Evolutionary conservation across 768 basidiomycete genomes (phyloP), one percentile per base, ranked within the genome.

Genomic region (Pleurotus tuber-regium): DNA sequence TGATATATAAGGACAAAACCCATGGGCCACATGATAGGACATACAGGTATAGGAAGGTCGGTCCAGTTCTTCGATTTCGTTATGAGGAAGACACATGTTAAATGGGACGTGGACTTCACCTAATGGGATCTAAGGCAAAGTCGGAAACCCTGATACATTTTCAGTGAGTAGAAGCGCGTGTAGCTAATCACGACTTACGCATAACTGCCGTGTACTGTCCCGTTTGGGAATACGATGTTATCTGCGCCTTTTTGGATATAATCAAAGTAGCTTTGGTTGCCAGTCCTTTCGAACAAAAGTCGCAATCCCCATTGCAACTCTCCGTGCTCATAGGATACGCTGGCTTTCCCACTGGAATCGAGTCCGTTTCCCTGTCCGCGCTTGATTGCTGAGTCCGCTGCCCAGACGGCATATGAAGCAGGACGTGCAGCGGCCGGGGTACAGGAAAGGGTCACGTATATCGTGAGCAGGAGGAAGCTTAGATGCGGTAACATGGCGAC

Each of bases 341-440:
- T 49, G 0, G 75, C 60, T 1, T 51, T 62, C 25, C 71, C 72
- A 25, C 52, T 58, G 0, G 67, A 52, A 21, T 60, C 61, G 10
- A 73, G 59, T 3, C 75, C 74, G 57, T 76, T 71, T 2, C 75
- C 75, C 59, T 78, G 75, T 1, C 65, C 64, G 5, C 75, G 67
- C 30, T 63, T 57, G 48, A 77, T 76, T 2, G 67, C 72, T 4
- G 75, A 77, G 47, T 76, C 72, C 11, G 73, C 75, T 18, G 73
- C 72, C 74, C 74, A 78, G 2, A 67, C 61, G 10, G 74, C 72
- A 43, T 76, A 73, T 4, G 75, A 76, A 6, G 53, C 33, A 16
- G 70, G 71, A 2, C 66, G 61, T 11, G 46, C 46, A n/a, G 19
- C 29, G n/a, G 23, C 23, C n/a, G 35, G 31, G 4, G 46, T 48